Base-by-base conservation (phyloP, 495 filamentous ascomycete species). In the Mytilinidion resinicola region DNA sequence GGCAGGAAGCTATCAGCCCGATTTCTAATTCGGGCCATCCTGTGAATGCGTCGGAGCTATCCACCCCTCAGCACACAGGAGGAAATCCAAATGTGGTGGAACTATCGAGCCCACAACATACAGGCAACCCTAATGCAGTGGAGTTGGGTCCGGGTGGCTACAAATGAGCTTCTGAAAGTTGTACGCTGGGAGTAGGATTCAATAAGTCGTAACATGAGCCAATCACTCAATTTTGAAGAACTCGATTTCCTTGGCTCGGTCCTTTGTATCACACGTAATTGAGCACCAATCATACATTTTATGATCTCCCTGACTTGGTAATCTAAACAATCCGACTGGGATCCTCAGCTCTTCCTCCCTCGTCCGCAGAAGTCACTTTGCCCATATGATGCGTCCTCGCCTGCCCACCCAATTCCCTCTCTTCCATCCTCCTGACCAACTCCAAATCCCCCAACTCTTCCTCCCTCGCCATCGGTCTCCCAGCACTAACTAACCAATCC, bases 1-100 rank as follows among this genome's bases (percentile, higher is more conserved):
- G 62, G 15, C 20, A 53, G 12, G 53, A 37, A 11, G 60, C 57
- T 5, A 54, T 65, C 8, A 65, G 62, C 42, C 62, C 62, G 1
- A 49, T 58, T 3, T 55, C 57, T 0, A n/a, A 21, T 14, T 25
- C 30, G 11, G 51, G 12, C 9, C 25, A 30, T 6, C 25, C 25
- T 30, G 57, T 44, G 15, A 56, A 61, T 30, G 25, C 25, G 25
- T 30, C 25, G 25, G 25, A 30, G 25, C 25, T 30, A 30, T 30
- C 25, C 25, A 30, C 25, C 25, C 25, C 25, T 30, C 25, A 30
- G 25, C 25, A 30, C 25, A 46, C 42, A 15, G 15, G 15, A 46
- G 42, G 21, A 1, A n/a, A 8, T 20, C 33, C 21, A 1, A 41
- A 54, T 49, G 30, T 49, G 10, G 41, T 48, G 35, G 59, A 61